Conservation (phyloP, 345 rosid species). For the Syzygium oleosum region DNA sequence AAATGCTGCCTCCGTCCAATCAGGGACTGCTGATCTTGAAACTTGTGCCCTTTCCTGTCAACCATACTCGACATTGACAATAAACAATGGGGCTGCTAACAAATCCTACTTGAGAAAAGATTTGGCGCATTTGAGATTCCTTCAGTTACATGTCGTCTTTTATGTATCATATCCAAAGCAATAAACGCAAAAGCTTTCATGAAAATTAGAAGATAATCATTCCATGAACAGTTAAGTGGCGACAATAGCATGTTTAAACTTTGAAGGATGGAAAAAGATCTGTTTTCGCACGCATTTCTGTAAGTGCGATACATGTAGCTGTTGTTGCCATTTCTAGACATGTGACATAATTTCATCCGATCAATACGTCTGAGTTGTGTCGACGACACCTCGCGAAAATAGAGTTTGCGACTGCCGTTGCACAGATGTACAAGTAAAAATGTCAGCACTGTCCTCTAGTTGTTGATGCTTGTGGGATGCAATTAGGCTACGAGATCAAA, state of each 20-base stretch:
- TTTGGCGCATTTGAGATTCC: background rate
- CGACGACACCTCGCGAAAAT: background rate
- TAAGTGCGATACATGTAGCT: background rate
- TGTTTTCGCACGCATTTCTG: background rate
- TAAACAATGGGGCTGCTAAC: background rate
- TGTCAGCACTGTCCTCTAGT: background rate
- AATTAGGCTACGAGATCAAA: background rate
- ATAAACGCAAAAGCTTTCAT: background rate
- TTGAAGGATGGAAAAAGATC: background rate
- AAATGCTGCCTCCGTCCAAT: background rate
- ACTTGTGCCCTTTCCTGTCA: background rate
- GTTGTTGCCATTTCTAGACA: background rate
- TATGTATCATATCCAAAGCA: background rate
- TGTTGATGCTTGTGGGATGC: background rate
- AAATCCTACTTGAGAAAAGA: background rate
- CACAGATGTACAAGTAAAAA: background rate
- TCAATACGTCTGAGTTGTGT: background rate
- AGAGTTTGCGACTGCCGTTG: background rate
- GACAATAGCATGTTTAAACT: background rate
- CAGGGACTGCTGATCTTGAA: background rate
- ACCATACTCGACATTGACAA: background rate
- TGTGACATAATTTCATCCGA: background rate
- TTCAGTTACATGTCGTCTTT: background rate
- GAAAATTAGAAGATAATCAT: background rate
- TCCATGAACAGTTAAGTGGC: background rate